phyloP scores from a whole-genome alignment of 192 early-diverging fungal species.

The Radiomyces spectabilis region DNA sequence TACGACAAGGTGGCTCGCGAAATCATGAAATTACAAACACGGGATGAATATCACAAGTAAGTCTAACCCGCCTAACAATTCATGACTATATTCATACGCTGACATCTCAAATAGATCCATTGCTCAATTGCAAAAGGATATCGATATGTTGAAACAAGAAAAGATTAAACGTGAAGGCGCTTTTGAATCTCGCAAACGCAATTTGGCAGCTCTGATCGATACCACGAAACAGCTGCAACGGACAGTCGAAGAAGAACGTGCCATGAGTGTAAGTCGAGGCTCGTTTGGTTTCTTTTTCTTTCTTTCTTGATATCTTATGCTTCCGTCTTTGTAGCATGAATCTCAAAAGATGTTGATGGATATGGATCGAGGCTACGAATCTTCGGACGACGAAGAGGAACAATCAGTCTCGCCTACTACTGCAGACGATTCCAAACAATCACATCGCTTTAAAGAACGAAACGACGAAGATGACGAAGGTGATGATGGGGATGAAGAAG shows the following conservation, averaged over 20 bases:
- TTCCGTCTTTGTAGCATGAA: conserved; percentile 15
- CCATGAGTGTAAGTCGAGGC: conserved; percentile 11
- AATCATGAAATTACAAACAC: conserved; percentile 28
- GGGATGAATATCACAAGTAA: conserved; percentile 26
- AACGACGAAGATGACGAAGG: conserved; percentile 22
- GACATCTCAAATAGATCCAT: conserved; percentile 17
- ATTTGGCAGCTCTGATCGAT: conserved; percentile 12
- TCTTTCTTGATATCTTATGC: neutral
- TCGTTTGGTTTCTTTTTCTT: neutral
- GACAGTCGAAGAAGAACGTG: conserved; percentile 21
- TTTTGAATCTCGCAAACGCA: conserved; percentile 15
- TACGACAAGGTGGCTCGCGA: conserved; percentile 49
- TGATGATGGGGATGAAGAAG: conserved; percentile 15
- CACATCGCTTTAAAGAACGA: conserved; percentile 20
- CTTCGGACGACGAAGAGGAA: conserved; percentile 16
- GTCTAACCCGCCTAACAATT: neutral
- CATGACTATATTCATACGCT: neutral
- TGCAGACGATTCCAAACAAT: neutral
- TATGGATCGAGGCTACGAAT: conserved; percentile 21
- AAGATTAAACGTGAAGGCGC: conserved; percentile 12
- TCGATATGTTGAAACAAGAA: conserved; percentile 21
- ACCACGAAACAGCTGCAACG: conserved; percentile 17
- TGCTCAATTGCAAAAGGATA: conserved; percentile 15
- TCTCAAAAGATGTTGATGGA: conserved; percentile 16
- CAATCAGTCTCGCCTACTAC: neutral